A percentile compares a stretch with the other conserved stretches of the same genome.
phyloP scores from a whole-genome alignment of 2,329 filamentous ascomycete genomes.

The Lojkania enalia region DNA sequence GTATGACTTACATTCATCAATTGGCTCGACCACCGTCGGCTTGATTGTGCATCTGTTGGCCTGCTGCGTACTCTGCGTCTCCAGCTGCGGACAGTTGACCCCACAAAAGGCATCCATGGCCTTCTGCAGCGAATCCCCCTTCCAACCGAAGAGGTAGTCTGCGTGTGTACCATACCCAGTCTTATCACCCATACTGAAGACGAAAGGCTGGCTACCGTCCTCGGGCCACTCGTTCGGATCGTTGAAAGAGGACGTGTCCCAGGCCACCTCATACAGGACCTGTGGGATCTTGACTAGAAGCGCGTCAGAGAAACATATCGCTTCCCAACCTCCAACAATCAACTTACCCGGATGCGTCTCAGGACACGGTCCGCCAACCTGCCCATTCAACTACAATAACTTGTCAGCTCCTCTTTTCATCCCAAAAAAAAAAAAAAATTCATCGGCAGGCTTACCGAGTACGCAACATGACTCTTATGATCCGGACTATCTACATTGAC shows the following conservation, averaged over 20 bases:
- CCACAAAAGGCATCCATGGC: conserved; percentile 18
- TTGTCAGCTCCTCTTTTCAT: too few species aligned
- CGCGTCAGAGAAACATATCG: too few species aligned
- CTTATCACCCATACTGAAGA: conserved; percentile 17
- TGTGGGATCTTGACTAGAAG: conserved; percentile 22
- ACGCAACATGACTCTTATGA: conserved; percentile 55
- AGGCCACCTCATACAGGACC: conserved; percentile 20
- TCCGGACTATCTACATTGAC: conserved; percentile 55
- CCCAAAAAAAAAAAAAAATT: too few species aligned
- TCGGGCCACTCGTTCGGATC: conserved; percentile 18
- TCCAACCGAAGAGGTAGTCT: conserved; percentile 18
- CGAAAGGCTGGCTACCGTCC: conserved; percentile 24
- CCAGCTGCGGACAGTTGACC: conserved; percentile 12
- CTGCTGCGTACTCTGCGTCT: conserved; percentile 11
- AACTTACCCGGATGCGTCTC: too few species aligned
- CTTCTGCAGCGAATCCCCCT: conserved; percentile 15
- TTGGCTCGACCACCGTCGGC: conserved; percentile 12
- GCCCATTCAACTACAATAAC: too few species aligned
- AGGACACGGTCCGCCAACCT: too few species aligned
- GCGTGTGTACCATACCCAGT: conserved; percentile 21
- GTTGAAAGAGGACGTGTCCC: conserved; percentile 23
- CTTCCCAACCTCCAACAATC: too few species aligned
- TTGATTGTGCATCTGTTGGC: conserved; percentile 16
- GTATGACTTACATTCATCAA: conserved; percentile 11
- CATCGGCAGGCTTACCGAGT: background rate